Percentiles rank a stretch among this genome's conserved stretches.
Evolutionary conservation across 805 yeast species (phyloP).

Genomic region (Nakazawaea ernobii): DNA sequence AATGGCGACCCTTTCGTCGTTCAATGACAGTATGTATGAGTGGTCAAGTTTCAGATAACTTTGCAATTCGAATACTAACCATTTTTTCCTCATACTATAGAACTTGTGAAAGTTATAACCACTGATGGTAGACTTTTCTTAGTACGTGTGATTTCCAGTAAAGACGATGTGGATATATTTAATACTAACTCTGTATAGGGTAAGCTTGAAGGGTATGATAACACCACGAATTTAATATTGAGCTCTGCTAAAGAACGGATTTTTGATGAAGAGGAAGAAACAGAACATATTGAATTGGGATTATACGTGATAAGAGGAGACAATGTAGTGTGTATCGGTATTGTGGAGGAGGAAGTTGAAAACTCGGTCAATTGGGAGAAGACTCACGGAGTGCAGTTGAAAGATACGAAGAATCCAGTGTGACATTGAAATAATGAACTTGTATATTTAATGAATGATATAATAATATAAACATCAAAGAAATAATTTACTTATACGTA

Average conservation of each 20-base stretch:
- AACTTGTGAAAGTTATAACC: conserved; percentile 49
- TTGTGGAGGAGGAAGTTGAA: conserved; percentile 39
- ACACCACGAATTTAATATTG: conserved; percentile 54
- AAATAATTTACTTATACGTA: too few relatives aligned
- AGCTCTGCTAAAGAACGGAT: conserved; percentile 46
- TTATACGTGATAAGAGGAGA: conserved; percentile 54
- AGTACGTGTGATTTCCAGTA: conserved; percentile 11
- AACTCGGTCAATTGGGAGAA: conserved; percentile 34
- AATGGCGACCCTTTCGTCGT: conserved; percentile 7
- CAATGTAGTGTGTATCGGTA: conserved; percentile 50
- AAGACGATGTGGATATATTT: not conserved
- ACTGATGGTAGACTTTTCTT: conserved; percentile 49
- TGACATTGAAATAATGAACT: too few relatives aligned
- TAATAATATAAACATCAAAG: too few relatives aligned
- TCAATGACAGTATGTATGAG: conserved; percentile 8
- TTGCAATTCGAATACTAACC: too few relatives aligned
- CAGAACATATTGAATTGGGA: conserved; percentile 38
- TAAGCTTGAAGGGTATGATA: conserved; percentile 55
- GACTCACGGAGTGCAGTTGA: conserved; percentile 19
- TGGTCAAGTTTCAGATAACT: not conserved
- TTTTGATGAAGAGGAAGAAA: conserved; percentile 34
- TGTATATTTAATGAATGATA: too few relatives aligned
- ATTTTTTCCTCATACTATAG: conserved; percentile 22
- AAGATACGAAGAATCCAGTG: conserved; percentile 26
- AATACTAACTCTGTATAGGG: conserved; percentile 24